Evolutionary conservation across 1,284 basidiomycete species (phyloP), one percentile per base, ranked within the genome.

Genomic region (Leccinum pachyderme): DNA sequence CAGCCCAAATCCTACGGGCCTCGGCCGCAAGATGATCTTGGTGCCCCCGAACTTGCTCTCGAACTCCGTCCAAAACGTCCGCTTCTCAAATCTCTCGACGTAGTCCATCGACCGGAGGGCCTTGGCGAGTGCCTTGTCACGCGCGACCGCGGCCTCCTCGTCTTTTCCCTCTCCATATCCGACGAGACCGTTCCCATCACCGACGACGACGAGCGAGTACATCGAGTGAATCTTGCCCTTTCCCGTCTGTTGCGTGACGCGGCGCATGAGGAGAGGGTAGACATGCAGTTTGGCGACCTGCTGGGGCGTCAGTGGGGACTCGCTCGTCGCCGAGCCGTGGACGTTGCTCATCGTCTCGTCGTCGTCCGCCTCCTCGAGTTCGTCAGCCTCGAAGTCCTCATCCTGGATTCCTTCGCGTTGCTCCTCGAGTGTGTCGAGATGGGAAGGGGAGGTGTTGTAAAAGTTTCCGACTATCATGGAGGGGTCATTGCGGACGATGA

Each of bases 1-100:
- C 49, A 99, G 77, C 9, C 96, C 96, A 71, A 98, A 98, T 3
- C 96, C 95, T 56, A 94, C 87, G 11, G 96, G 95, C 51, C 96
- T 81, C 0, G 93, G 93, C 46, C 95, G 83, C 67, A 98, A 75
- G 59, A 90, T 82, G 59, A 98, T 81, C 59, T 81, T 81, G 12
- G 92, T 95, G n/a, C 91, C 79, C 18, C 93, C 92, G 66, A 93
- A 87, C 74, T 97, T 98, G 58, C 79, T 81, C 57, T 82, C 77
- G 75, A 96, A 83, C 57, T 93, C 89, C 33, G 89, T 88, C 90
- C 93, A 97, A 25, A 98, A 80, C 31, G 96, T 98, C 49, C 95
- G 82, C 61, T 85, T 78, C 73, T 98, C 95, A 71, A 92, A 96
- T 15, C 91, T 83, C 63, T 91, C 86, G 56, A 98, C 91, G 64